These are phyloP conservation scores for Diplosphaera chodatii DNA, from an alignment of 139 green algal genomes.

Conservation along the genomic window DNA sequence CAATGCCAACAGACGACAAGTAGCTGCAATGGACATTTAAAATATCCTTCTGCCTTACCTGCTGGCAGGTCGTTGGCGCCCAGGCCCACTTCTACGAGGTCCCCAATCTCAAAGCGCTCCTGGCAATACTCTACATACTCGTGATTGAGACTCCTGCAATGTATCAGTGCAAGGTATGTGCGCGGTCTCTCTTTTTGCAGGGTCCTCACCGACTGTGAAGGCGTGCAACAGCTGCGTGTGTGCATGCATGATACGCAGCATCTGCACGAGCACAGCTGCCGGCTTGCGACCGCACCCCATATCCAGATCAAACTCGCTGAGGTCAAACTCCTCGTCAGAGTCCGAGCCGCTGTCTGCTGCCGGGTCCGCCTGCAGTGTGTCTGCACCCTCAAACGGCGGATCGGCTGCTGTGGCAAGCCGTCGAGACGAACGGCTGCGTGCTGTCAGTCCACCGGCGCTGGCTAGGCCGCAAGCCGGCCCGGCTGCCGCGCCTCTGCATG, in stretches of 20 bases:
- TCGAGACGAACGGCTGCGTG: not conserved
- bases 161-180: too few species aligned
- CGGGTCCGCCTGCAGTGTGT: not conserved
- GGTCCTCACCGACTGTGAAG: too few species aligned
- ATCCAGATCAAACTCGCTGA: not conserved
- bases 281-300: too few species aligned
- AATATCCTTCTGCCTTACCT: too few species aligned
- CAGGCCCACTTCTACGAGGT: constrained; percentile 17
- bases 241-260: not conserved
- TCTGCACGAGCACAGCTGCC: too few species aligned
- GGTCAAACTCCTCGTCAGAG: too few species aligned
- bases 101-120: constrained; percentile 16
- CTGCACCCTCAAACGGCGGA: not conserved
- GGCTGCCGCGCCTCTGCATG: not conserved
- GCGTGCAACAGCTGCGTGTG: too few species aligned
- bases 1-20: too few species aligned
- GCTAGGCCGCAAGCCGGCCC: not conserved
- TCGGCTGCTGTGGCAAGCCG: not conserved
- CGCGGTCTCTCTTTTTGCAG: too few species aligned
- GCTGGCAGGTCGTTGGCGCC: constrained; percentile 17
- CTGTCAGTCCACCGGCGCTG: not conserved
- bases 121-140: constrained; percentile 36
- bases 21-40: too few species aligned
- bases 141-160: not conserved
- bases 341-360: not conserved